Evolutionary conservation across 345 rosid genomes (phyloP).

Genomic region (Diplotaxis tenuifolia): DNA sequence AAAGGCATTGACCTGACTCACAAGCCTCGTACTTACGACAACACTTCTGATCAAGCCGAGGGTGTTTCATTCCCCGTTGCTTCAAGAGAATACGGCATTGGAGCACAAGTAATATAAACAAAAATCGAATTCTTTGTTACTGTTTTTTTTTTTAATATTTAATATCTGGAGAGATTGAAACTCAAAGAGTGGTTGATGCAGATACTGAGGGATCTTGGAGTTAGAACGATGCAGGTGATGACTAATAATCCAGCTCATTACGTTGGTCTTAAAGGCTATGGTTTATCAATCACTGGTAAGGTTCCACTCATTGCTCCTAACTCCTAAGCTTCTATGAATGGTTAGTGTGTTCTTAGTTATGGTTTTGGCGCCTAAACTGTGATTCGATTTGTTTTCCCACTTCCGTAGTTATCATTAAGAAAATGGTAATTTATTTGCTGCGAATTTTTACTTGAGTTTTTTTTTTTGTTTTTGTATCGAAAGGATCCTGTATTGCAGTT

Average conservation of each 20-base stretch:
- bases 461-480: neutral
- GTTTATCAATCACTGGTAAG: conserved; percentile 36
- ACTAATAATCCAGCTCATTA: conserved; percentile 67
- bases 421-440: neutral
- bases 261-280: conserved; percentile 42
- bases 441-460: neutral
- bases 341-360: conserved; percentile 6
- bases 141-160: no score
- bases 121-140: neutral
- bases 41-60: conserved; percentile 65
- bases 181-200: conserved; percentile 32
- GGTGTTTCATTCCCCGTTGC: conserved; percentile 72
- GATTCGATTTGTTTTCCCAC: neutral
- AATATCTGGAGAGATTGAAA: neutral
- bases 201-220: conserved; percentile 79
- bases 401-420: neutral
- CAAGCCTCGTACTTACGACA: conserved; percentile 75
- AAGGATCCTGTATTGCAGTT: neutral
- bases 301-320: conserved; percentile 25
- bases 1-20: conserved; percentile 87
- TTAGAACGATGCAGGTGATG: conserved; percentile 78
- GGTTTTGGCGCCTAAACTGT: conserved; percentile 12
- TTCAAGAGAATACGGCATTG: conserved; percentile 83
- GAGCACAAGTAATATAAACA: conserved; percentile 64
- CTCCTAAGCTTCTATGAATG: conserved; percentile 19